A percentile compares a stretch with the other conserved stretches of the same genome.
Evolutionary conservation across 768 basidiomycete species (phyloP).

Genomic region (Phanerochaete sordida): DNA sequence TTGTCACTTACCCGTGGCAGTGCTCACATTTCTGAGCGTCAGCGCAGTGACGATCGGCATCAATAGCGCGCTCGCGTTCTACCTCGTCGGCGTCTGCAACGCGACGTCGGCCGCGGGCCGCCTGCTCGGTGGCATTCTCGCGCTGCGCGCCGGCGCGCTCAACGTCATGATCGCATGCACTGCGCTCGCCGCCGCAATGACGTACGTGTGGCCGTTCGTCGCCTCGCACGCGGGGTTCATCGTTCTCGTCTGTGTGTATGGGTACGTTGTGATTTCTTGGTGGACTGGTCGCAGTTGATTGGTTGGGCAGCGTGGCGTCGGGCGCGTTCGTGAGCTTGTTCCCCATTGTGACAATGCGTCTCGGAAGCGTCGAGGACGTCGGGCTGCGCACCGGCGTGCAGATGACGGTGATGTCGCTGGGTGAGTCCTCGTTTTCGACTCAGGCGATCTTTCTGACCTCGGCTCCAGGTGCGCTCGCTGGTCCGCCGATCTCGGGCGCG

Average conservation of each 20-base stretch:
- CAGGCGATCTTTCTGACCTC: not conserved
- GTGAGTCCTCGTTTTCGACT: not conserved
- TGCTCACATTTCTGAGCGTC: not conserved
- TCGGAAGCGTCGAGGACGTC: not conserved
- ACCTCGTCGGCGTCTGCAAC: not conserved
- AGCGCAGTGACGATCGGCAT: not conserved
- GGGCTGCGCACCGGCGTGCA: not conserved
- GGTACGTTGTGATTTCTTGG: not conserved
- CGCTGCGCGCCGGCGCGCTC: not conserved
- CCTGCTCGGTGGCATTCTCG: not conserved
- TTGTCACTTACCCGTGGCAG: not conserved
- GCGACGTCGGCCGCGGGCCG: not conserved
- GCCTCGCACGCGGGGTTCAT: not conserved
- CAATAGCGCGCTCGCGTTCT: not conserved
- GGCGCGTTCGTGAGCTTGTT: constrained; percentile 1
- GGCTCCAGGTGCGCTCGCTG: not conserved
- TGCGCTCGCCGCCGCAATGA: not conserved
- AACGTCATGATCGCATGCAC: not conserved
- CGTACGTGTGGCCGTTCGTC: constrained; percentile 1
- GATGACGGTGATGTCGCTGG: not conserved
- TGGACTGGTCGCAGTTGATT: not conserved
- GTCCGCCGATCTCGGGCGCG: not conserved
- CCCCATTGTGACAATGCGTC: not conserved
- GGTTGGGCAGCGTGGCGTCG: not conserved
- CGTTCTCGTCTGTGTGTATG: not conserved